Percentiles rank a stretch among this genome's conserved stretches.
phyloP scores from a whole-genome alignment of 2,329 filamentous ascomycete genomes.

The Trichophyton schoenleinii region DNA sequence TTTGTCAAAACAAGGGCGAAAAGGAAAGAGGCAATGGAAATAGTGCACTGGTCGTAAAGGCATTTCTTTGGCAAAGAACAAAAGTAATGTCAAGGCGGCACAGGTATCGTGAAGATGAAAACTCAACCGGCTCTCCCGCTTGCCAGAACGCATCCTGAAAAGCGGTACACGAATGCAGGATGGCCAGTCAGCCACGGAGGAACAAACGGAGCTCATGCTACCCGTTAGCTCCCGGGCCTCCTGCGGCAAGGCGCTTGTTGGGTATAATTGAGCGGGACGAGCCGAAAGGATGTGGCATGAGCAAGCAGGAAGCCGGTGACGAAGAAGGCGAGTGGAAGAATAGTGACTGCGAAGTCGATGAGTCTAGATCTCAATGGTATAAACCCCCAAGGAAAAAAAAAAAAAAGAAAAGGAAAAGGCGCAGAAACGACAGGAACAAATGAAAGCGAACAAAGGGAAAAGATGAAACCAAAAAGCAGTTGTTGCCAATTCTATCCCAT shows the following conservation, averaged over 20 bases:
- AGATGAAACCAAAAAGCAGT: background rate
- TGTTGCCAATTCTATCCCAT: conserved; percentile 3
- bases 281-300: background rate
- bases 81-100: conserved; percentile 1
- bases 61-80: background rate
- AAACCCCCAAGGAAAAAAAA: background rate
- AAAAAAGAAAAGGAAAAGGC: background rate
- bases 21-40: background rate
- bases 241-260: background rate
- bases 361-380: conserved; percentile 7
- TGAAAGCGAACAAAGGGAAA: no score
- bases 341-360: conserved; percentile 2
- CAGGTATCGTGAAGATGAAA: background rate
- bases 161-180: background rate
- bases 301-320: background rate
- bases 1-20: background rate
- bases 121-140: background rate
- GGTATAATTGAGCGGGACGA: background rate
- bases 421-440: background rate
- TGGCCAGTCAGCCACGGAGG: background rate
- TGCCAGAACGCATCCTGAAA: background rate
- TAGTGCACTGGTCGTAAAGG: conserved; percentile 3
- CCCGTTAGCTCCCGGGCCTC: background rate
- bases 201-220: background rate
- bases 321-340: background rate